phyloP scores from a whole-genome alignment of 331 rosid species.

The Quercus lobata region DNA sequence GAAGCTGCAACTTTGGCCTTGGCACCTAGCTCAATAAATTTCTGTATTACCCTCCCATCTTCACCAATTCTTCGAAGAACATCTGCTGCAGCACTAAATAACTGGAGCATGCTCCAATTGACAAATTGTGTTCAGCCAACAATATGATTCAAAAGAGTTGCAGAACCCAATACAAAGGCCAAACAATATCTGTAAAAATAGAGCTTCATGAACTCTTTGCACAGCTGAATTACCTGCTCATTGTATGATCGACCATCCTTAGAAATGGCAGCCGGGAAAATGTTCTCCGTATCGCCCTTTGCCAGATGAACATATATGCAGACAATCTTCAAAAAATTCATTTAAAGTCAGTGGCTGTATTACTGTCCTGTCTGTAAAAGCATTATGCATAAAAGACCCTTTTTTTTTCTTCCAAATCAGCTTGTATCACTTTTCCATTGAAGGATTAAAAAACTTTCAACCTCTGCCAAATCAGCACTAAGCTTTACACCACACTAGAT shows the following conservation, averaged over 20 bases:
- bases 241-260: conserved; percentile 98
- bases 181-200: conserved; percentile 7
- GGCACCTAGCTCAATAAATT: conserved; percentile 74
- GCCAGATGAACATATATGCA: conserved; percentile 88
- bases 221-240: conserved; percentile 58
- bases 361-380: not conserved
- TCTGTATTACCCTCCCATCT: conserved; percentile 77
- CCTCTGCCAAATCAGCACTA: not conserved
- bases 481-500: not conserved
- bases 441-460: not conserved
- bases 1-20: conserved; percentile 93
- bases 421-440: not conserved
- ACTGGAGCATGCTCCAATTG: conserved; percentile 41
- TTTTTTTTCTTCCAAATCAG: not conserved
- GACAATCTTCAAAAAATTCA: conserved; percentile 58
- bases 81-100: conserved; percentile 86
- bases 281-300: conserved; percentile 66
- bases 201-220: not conserved
- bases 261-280: conserved; percentile 91
- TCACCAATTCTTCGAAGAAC: conserved; percentile 84
- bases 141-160: not conserved
- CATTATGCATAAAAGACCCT: not conserved
- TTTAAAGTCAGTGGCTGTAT: not conserved
- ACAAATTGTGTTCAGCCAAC: conserved; percentile 19
- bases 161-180: not conserved